Base-by-base conservation (phyloP, 2,329 filamentous ascomycete species). In the Hypoxylon sp. region DNA sequence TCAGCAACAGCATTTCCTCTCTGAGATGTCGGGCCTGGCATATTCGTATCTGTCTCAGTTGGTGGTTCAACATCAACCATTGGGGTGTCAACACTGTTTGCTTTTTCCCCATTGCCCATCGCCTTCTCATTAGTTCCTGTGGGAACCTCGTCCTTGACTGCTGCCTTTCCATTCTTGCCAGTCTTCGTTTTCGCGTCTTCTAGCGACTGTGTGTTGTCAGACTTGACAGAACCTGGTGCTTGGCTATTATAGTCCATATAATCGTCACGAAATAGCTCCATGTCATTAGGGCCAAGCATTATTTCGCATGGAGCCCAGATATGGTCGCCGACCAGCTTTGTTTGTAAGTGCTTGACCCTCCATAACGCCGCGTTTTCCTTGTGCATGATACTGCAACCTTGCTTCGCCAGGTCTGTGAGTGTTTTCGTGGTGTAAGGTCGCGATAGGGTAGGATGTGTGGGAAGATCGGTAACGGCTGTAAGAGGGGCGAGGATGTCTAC, bases 401-500 rank as follows among this genome's bases (percentile, higher is more conserved):
- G 90, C 48, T 85, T 84, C 17, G 91, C 88, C 61, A 97, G 86
- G 70, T 92, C 88, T 54, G 88, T 90, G 17, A 96, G 85, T 10
- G 91, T 92, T 72, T 88, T 90, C 54, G 91, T 93, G 13, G 86
- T 90, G 77, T 94, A 96, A 0, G 93, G 90, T 72, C 89, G 85
- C 67, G 91, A 93, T 44, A 94, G 83, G 24, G 91, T 91, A 56
- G 92, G 91, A 77, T 96, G 93, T 62, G 86, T 86, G 13, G 92
- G 87, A 14, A 97, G 84, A 66, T 94, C 92, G 78, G 91, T 91
- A 54, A 92, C 88, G 35, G 91, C 85, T 17, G 91, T 93, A 60
- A 96, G 83, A 11, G 93, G 93, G 19, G 90, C 91, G 61, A 96
- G 88, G 14, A 95, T 84, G 62, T 89, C 92, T 94, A 74, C 11